These are phyloP conservation scores for Mortierella polycephala DNA, from an alignment of 371 early-diverging fungal genomes.

Conservation along the genomic window DNA sequence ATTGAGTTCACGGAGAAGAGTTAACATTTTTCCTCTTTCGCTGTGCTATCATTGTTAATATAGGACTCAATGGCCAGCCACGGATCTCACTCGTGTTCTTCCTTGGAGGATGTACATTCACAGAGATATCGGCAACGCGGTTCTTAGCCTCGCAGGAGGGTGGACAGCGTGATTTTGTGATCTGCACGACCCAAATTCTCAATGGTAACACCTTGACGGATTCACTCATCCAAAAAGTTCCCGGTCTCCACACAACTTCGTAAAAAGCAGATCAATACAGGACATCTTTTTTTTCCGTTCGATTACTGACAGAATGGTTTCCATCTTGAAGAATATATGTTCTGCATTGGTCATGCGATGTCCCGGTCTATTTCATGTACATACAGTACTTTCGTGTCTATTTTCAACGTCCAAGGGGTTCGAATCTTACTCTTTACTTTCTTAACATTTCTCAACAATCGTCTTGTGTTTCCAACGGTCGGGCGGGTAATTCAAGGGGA, in stretches of 20 bases:
- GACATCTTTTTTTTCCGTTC: background rate
- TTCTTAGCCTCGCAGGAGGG: conserved; percentile 83
- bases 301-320: no score
- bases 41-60: background rate
- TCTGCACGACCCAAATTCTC: conserved; percentile 88
- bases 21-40: no score
- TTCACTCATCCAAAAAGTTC: conserved; percentile 61
- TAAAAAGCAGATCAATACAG: background rate
- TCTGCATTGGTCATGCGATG: no score
- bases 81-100: conserved; percentile 88
- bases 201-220: conserved; percentile 84
- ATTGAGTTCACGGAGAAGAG: no score
- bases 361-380: no score
- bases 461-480: background rate
- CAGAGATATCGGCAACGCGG: conserved; percentile 90
- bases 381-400: no score
- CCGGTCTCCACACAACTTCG: conserved; percentile 32
- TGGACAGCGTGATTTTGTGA: conserved; percentile 85
- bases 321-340: no score
- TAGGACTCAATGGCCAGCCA: conserved; percentile 62
- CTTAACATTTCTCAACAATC: background rate
- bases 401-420: background rate
- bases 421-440: background rate
- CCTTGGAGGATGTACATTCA: conserved; percentile 95
- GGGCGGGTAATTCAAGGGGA: background rate